Conservation (phyloP, 1,284 basidiomycete species). For the Peniophora sp. region DNA sequence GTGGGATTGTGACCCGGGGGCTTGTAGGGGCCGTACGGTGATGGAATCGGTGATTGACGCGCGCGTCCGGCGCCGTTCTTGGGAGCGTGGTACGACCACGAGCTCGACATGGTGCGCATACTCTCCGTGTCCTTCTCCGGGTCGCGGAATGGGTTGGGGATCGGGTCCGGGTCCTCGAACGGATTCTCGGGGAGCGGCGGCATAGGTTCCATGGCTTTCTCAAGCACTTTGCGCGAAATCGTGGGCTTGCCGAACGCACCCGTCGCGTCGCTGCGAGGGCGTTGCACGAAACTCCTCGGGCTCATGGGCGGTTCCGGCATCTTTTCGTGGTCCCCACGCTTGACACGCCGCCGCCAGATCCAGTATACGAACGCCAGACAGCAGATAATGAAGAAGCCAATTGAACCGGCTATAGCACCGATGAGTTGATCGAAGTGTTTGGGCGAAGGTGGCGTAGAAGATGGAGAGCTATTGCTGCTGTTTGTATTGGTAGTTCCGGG, state of each 20-base stretch:
- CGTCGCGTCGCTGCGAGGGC: neutral
- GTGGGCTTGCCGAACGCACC: neutral
- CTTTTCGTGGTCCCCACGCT: slow-evolving; percentile 2
- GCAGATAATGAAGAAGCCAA: slow-evolving; percentile 21
- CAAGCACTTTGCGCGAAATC: neutral
- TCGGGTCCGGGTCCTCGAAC: neutral
- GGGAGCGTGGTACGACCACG: too few species aligned
- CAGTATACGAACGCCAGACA: slow-evolving; percentile 19
- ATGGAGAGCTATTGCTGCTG: neutral
- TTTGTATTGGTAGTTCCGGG: neutral
- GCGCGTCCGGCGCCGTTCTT: too few species aligned
- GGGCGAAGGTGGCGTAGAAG: too few species aligned
- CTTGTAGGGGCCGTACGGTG: too few species aligned
- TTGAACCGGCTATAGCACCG: too few species aligned
- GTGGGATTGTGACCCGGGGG: too few species aligned
- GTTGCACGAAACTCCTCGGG: neutral
- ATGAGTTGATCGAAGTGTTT: too few species aligned
- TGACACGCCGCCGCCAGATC: slow-evolving; percentile 17
- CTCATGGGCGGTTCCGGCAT: neutral
- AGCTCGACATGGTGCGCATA: too few species aligned
- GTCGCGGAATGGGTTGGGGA: neutral
- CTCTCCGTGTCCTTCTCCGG: too few species aligned
- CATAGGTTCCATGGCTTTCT: neutral
- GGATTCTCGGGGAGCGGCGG: neutral
- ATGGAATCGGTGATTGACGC: too few species aligned